phyloP scores from a whole-genome alignment of 306 rosid genomes.

The Neltuma alba region DNA sequence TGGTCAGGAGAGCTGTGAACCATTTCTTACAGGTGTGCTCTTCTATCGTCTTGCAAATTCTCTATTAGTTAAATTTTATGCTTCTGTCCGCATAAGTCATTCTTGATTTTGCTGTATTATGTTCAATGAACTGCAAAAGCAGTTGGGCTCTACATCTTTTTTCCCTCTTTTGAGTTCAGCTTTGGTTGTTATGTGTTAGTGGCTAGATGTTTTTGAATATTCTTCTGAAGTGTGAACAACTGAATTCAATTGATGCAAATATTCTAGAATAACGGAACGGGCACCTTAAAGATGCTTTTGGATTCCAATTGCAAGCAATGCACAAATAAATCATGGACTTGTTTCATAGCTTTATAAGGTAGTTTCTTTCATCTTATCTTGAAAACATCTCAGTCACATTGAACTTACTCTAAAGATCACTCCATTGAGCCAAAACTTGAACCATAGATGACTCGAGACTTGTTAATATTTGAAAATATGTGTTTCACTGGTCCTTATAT shows the following conservation, averaged over 20 bases:
- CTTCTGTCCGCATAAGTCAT: background rate
- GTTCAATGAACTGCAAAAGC: slow-evolving; percentile 9
- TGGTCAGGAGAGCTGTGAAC: slow-evolving; percentile 84
- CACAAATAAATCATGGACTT: background rate
- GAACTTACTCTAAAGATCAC: slow-evolving; percentile 6
- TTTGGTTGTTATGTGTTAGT: background rate
- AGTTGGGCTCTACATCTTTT: slow-evolving; percentile 11
- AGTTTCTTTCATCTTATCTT: slow-evolving; percentile 11
- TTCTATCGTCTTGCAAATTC: slow-evolving; percentile 21
- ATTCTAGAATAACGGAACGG: slow-evolving; percentile 12
- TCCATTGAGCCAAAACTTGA: background rate
- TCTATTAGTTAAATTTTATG: slow-evolving; percentile 6
- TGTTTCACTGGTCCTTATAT: background rate
- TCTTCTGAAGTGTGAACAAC: background rate
- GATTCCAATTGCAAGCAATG: slow-evolving; percentile 8
- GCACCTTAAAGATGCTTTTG: slow-evolving; percentile 10
- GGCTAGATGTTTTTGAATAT: background rate
- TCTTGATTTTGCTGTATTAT: slow-evolving; percentile 16
- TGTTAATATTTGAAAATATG: background rate
- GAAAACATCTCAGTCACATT: background rate
- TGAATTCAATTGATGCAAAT: background rate
- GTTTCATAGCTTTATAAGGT: background rate
- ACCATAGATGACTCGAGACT: background rate
- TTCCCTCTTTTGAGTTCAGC: background rate
- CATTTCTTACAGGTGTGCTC: slow-evolving; percentile 90